phyloP scores from a whole-genome alignment of 345 rosid species.

The Schrenkiella parvula region DNA sequence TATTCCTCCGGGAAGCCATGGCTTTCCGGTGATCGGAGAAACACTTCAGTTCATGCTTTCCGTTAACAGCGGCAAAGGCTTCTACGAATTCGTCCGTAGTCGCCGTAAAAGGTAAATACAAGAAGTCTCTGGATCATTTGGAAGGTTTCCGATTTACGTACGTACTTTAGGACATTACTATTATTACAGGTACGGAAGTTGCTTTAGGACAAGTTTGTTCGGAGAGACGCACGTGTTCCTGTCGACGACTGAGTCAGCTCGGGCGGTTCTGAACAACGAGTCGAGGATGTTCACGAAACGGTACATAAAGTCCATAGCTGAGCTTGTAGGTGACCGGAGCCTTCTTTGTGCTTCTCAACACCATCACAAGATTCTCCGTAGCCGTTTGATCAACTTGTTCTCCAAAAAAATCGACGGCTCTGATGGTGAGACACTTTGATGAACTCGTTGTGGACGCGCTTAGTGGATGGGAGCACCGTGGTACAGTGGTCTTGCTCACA shows the following conservation, averaged over 20 bases:
- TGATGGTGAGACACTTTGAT: slow-evolving; percentile 54
- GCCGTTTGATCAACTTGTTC: slow-evolving; percentile 49
- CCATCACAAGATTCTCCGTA: slow-evolving; percentile 64
- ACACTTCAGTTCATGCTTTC: slow-evolving; percentile 79
- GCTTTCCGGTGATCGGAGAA: slow-evolving; percentile 75
- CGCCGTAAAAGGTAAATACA: slow-evolving; percentile 51
- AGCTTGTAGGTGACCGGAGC: slow-evolving; percentile 62
- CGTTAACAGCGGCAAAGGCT: slow-evolving; percentile 48
- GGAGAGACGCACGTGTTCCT: slow-evolving; percentile 67
- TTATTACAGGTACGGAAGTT: slow-evolving; percentile 56
- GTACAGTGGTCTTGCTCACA: slow-evolving; percentile 48
- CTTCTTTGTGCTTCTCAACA: slow-evolving; percentile 64
- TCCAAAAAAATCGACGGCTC: slow-evolving; percentile 46
- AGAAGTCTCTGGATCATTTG: not conserved
- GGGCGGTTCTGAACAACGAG: slow-evolving; percentile 56
- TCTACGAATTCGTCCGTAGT: slow-evolving; percentile 57
- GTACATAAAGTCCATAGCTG: slow-evolving; percentile 64
- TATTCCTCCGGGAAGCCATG: slow-evolving; percentile 64
- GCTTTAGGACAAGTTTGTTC: slow-evolving; percentile 76
- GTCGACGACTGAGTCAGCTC: slow-evolving; percentile 54
- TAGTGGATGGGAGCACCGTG: slow-evolving; percentile 45
- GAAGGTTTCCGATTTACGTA: not conserved
- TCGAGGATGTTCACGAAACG: slow-evolving; percentile 57
- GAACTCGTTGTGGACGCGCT: slow-evolving; percentile 39
- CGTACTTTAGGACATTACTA: not conserved